Percentiles rank a stretch among this genome's conserved stretches.
Conservation (phyloP, 78 protist species). For the Dictyostelium capitatum region DNA sequence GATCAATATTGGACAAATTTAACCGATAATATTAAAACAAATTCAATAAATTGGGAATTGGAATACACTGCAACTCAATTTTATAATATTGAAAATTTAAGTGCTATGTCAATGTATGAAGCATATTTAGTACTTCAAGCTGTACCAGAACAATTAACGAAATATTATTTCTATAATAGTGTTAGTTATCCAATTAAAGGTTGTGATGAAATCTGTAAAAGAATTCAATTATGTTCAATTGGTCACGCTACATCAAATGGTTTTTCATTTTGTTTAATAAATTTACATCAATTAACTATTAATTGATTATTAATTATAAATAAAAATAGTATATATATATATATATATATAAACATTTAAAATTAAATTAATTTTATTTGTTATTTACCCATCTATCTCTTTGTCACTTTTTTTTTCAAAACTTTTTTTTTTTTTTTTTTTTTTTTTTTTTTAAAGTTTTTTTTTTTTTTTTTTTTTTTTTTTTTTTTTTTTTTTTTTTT, state of each 20-base stretch:
- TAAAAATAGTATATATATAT: too few species aligned
- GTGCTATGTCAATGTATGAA: conserved; percentile 51
- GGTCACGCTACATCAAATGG: conserved; percentile 33
- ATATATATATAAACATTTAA: too few species aligned
- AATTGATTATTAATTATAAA: too few species aligned
- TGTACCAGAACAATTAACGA: background rate
- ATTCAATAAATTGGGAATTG: conserved; percentile 19
- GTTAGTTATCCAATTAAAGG: conserved; percentile 38
- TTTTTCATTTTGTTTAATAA: conserved; percentile 5
- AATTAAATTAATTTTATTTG: too few species aligned
- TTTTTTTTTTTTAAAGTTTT: too few species aligned
- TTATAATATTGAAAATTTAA: conserved; percentile 1
- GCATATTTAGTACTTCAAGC: conserved; percentile 7
- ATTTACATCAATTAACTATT: background rate
- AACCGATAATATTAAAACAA: conserved; percentile 24
- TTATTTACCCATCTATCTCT: too few species aligned
- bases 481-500: too few species aligned
- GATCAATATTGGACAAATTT: conserved; percentile 56
- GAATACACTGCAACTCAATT: conserved; percentile 49
- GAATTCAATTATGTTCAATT: conserved; percentile 37
- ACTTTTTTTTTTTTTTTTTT: too few species aligned
- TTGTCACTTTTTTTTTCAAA: too few species aligned
- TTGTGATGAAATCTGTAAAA: conserved; percentile 39
- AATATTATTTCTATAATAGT: conserved; percentile 14
- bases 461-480: too few species aligned